These are phyloP conservation scores for Saccharomycopsis olivae DNA, from an alignment of 805 yeast species.

Conservation along the genomic window DNA sequence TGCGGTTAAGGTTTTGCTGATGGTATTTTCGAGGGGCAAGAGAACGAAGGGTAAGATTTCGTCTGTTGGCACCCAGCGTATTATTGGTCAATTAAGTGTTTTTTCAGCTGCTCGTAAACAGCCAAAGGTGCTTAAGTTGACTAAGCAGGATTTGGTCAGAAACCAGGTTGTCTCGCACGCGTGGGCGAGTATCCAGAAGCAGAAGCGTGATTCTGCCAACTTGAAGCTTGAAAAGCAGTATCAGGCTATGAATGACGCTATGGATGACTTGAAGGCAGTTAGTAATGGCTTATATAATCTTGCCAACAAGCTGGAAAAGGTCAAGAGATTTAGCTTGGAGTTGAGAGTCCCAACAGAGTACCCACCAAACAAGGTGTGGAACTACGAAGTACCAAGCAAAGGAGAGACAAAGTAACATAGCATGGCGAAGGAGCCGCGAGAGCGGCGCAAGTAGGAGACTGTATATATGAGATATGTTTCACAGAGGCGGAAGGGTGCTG, in stretches of 20 bases:
- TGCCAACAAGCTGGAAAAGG: conserved; percentile 48
- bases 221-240: conserved; percentile 48
- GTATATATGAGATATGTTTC: too few species aligned
- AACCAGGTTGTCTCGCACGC: conserved; percentile 77
- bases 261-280: conserved; percentile 49
- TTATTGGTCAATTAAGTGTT: conserved; percentile 55
- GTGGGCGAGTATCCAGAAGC: conserved; percentile 57
- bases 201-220: conserved; percentile 34
- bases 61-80: conserved; percentile 38
- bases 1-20: conserved; percentile 23
- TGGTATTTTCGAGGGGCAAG: too few species aligned
- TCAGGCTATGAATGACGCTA: conserved; percentile 54
- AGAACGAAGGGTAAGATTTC: conserved; percentile 33
- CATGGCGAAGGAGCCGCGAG: neutral
- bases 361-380: conserved; percentile 81
- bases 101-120: conserved; percentile 80
- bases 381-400: too few species aligned
- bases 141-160: conserved; percentile 73
- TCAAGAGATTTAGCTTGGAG: conserved; percentile 69
- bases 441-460: neutral
- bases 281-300: conserved; percentile 46
- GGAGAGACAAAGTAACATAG: too few species aligned
- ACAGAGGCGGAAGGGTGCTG: too few species aligned
- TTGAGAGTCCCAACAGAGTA: conserved; percentile 80
- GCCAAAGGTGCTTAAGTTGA: conserved; percentile 68